A percentile compares a stretch with the other conserved stretches of the same genome.
Evolutionary conservation across 768 basidiomycete species (phyloP).

Genomic region (Tulasnella sp.): DNA sequence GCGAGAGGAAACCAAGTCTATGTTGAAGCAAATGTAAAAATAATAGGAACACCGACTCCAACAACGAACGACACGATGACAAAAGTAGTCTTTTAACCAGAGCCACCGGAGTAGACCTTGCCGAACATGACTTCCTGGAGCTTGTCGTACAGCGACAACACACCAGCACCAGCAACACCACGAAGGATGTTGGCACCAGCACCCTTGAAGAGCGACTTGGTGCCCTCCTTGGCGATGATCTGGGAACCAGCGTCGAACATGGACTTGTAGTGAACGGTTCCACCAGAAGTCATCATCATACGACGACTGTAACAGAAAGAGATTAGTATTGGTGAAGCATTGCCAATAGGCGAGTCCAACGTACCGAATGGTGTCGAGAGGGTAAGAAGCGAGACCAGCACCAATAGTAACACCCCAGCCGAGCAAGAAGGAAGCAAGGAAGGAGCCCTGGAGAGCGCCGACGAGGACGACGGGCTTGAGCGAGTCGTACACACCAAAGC

Average conservation of each 20-base stretch:
- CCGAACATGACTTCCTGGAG: constrained; percentile 94
- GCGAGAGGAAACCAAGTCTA: neutral
- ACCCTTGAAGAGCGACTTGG: constrained; percentile 97
- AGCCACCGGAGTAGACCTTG: constrained; percentile 98
- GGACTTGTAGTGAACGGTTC: constrained; percentile 93
- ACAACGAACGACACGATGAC: neutral
- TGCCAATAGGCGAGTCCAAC: constrained; percentile 30
- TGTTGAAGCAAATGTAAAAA: constrained; percentile 8
- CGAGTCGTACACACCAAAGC: constrained; percentile 94
- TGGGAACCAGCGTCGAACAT: constrained; percentile 97
- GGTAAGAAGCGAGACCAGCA: constrained; percentile 98
- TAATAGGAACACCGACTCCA: neutral
- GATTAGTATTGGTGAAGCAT: constrained; percentile 14
- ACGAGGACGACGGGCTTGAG: constrained; percentile 97
- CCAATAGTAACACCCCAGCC: constrained; percentile 99
- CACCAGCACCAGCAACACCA: constrained; percentile 99
- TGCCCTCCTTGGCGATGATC: constrained; percentile 93
- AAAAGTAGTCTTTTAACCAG: constrained; percentile 2
- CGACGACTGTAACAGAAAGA: constrained; percentile 70
- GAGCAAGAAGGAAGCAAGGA: constrained; percentile 94
- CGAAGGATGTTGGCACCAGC: constrained; percentile 83
- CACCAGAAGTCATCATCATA: constrained; percentile 99
- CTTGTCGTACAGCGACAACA: constrained; percentile 98
- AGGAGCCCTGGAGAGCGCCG: constrained; percentile 90
- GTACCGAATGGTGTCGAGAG: constrained; percentile 85